Conservation (phyloP, 495 filamentous ascomycete species). For the Podospora anserina region DNA sequence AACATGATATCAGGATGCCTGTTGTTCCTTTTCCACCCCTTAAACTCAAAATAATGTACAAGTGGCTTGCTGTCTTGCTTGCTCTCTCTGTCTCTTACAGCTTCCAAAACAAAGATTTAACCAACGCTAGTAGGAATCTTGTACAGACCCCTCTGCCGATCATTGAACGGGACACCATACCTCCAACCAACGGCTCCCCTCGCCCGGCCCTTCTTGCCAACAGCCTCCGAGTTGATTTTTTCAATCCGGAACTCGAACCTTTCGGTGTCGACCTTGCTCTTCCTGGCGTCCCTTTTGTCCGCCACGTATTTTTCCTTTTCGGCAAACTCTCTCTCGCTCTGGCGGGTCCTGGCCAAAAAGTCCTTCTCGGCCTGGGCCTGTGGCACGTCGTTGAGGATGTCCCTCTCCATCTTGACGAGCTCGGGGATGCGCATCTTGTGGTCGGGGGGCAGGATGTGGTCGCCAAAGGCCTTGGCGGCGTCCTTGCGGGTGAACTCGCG, state of each 20-base stretch:
- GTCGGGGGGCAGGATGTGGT: conserved; percentile 73
- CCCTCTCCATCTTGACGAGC: conserved; percentile 62
- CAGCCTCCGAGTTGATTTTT: conserved; percentile 52
- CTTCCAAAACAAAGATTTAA: background rate
- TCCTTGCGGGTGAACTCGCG: conserved; percentile 84
- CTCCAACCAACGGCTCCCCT: conserved; percentile 57
- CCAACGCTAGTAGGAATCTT: conserved; percentile 47
- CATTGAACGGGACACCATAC: conserved; percentile 50
- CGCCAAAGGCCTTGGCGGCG: conserved; percentile 79
- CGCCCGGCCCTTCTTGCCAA: conserved; percentile 49
- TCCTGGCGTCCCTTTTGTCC: conserved; percentile 39
- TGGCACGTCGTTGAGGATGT: conserved; percentile 24
- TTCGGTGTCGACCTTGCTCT: conserved; percentile 44
- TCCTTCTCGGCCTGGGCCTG: conserved; percentile 38
- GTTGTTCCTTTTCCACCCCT: background rate
- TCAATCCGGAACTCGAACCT: conserved; percentile 80
- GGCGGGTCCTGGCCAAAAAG: conserved; percentile 28
- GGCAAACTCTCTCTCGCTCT: conserved; percentile 36
- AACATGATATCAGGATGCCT: background rate
- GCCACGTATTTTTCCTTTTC: conserved; percentile 42
- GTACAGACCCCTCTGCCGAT: conserved; percentile 45
- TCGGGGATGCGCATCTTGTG: conserved; percentile 85
- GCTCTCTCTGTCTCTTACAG: background rate
- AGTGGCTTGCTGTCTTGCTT: background rate
- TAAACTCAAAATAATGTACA: background rate